Base-by-base conservation (phyloP, 129 eudicot species). In the Saussurea involucrata region DNA sequence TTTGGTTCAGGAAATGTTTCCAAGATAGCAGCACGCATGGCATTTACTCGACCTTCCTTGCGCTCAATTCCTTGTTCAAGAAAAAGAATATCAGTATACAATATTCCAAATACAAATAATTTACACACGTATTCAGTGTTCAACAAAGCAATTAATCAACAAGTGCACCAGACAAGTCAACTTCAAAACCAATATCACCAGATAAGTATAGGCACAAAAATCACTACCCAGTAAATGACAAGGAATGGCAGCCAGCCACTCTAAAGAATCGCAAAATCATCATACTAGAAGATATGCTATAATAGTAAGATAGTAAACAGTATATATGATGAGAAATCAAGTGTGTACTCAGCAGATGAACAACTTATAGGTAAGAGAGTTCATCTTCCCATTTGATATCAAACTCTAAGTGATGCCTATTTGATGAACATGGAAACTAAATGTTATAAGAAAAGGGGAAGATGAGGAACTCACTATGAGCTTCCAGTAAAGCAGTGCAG, bases 1-100 rank as follows among this genome's bases (percentile, higher is more conserved):
- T 93, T 93, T 55, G 98, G 98, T 75, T 93, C 98, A 61, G 98
- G 98, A 82, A 93, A 93, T 27, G 96, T 85, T 71, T 93, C 98
- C 79, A 82, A 33, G 82, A 93, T 85, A 9, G 92, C 92, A 64
- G 95, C 86, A 36, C 90, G 89, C 96, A 93, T 86, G 68, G 96
- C 89, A 82, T 80, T 86, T 34, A 90, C 82, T 66, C 96, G 92
- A 57, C 90, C 90, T 71, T 93, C 98, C 86, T 90, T 93, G 53
- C 81, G 87, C 46, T 93, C 98, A 63, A 90, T 88, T 88, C 87
- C 96, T 93, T 69, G 34, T 27, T 15, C 72, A 66, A 82, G 24
- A 68, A 68, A 53, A 57, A 44, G 63, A 42, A 60, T 24, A 40
- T 71, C 49, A 75, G 73, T 60, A 63, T 57, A 22, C 24, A 70